Conservation (phyloP, 495 filamentous ascomycete species). For the Hypoxylon subgilvum region DNA sequence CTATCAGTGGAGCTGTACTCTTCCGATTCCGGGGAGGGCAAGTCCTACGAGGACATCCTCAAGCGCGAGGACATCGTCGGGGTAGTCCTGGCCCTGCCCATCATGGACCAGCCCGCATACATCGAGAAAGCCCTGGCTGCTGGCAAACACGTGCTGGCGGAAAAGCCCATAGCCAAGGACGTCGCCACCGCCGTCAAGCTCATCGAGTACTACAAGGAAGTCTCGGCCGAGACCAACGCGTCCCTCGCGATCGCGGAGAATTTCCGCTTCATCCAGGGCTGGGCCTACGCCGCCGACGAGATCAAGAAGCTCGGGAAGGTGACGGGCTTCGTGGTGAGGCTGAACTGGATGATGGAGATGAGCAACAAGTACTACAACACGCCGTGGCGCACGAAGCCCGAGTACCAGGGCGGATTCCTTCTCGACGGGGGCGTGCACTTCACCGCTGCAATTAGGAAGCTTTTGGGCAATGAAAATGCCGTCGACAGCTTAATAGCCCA, state of each 20-base stretch:
- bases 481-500: conserved; percentile 63
- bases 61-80: conserved; percentile 68
- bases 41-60: conserved; percentile 66
- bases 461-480: conserved; percentile 62
- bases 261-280: conserved; percentile 68
- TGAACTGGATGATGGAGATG: conserved; percentile 59
- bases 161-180: conserved; percentile 80
- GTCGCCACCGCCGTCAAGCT: conserved; percentile 66
- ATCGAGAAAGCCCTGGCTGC: conserved; percentile 68
- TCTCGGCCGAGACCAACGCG: conserved; percentile 50
- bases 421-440: conserved; percentile 80
- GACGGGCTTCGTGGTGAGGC: conserved; percentile 65
- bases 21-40: conserved; percentile 63
- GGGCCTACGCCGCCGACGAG: conserved; percentile 61
- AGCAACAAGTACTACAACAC: conserved; percentile 63
- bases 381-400: conserved; percentile 73
- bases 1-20: conserved; percentile 59
- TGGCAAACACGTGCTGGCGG: conserved; percentile 80
- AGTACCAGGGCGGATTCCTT: conserved; percentile 78
- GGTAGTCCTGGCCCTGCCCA: conserved; percentile 74
- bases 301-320: conserved; percentile 67
- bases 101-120: conserved; percentile 61
- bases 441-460: conserved; percentile 64
- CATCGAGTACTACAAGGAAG: conserved; percentile 63
- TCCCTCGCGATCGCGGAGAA: conserved; percentile 78